phyloP scores from a whole-genome alignment of 768 basidiomycete species.

The Amanita rubescens region DNA sequence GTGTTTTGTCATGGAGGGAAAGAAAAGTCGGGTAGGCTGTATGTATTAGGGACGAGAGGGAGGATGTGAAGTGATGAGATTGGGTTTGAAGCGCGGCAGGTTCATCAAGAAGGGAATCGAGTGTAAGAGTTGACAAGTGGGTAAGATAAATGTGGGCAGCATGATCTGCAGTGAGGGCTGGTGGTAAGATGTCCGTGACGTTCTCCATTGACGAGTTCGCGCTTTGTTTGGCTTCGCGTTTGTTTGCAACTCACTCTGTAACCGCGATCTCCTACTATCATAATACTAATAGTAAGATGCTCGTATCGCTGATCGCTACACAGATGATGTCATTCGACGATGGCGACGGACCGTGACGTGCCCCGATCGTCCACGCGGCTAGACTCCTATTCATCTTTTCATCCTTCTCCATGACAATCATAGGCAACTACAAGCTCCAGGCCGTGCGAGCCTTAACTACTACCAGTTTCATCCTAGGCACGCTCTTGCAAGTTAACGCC shows the following conservation, averaged over 20 bases:
- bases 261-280: background rate
- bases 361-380: background rate
- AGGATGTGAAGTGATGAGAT: conserved; percentile 79
- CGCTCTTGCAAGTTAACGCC: background rate
- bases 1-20: conserved; percentile 76
- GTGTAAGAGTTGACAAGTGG: conserved; percentile 55
- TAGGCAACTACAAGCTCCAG: background rate
- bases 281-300: background rate
- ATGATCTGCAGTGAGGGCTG: conserved; percentile 7
- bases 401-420: conserved; percentile 1
- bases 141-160: conserved; percentile 48
- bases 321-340: background rate
- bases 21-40: conserved; percentile 90
- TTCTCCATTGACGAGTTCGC: background rate
- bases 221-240: background rate
- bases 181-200: conserved; percentile 2
- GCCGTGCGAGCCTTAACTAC: background rate
- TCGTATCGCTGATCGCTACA: background rate
- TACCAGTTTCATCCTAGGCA: background rate
- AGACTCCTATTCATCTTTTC: background rate
- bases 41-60: conserved; percentile 83
- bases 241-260: background rate
- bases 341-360: background rate
- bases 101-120: conserved; percentile 63
- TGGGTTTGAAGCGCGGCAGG: conserved; percentile 77